These are phyloP conservation scores for Ogataea trehaloabstinens DNA, from an alignment of 805 yeast genomes.

Conservation along the genomic window DNA sequence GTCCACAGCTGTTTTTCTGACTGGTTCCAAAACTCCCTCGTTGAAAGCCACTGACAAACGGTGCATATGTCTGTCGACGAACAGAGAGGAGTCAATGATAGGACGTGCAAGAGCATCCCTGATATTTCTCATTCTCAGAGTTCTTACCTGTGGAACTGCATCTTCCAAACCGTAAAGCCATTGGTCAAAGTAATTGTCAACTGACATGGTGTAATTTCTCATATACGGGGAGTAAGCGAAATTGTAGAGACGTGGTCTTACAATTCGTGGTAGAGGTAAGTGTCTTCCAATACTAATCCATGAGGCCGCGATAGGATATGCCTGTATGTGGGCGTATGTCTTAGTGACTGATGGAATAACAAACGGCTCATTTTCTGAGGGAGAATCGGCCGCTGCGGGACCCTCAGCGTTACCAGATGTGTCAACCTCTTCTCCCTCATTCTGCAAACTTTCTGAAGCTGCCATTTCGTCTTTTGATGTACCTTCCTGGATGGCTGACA, in stretches of 20 bases:
- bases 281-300: slow-evolving; percentile 29
- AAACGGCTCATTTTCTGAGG: slow-evolving; percentile 1
- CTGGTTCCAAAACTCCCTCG: slow-evolving; percentile 42
- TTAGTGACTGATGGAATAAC: slow-evolving; percentile 26
- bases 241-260: slow-evolving; percentile 22
- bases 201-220: slow-evolving; percentile 18
- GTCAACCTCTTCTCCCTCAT: background rate
- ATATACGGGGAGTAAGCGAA: slow-evolving; percentile 25
- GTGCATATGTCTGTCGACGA: slow-evolving; percentile 34
- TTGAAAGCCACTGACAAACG: slow-evolving; percentile 31
- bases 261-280: slow-evolving; percentile 26
- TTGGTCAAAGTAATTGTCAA: slow-evolving; percentile 55
- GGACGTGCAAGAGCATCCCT: slow-evolving; percentile 53
- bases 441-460: background rate
- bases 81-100: slow-evolving; percentile 39
- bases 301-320: slow-evolving; percentile 45
- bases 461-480: slow-evolving; percentile 6
- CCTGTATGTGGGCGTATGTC: slow-evolving; percentile 40
- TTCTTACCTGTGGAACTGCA: slow-evolving; percentile 56
- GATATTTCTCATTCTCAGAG: slow-evolving; percentile 48
- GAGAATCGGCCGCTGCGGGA: background rate
- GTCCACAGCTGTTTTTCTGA: slow-evolving; percentile 44
- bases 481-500: slow-evolving; percentile 10
- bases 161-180: slow-evolving; percentile 58
- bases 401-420: background rate